phyloP scores from a whole-genome alignment of 352 stramenopile species.

The Elongisporangium senticosum region DNA sequence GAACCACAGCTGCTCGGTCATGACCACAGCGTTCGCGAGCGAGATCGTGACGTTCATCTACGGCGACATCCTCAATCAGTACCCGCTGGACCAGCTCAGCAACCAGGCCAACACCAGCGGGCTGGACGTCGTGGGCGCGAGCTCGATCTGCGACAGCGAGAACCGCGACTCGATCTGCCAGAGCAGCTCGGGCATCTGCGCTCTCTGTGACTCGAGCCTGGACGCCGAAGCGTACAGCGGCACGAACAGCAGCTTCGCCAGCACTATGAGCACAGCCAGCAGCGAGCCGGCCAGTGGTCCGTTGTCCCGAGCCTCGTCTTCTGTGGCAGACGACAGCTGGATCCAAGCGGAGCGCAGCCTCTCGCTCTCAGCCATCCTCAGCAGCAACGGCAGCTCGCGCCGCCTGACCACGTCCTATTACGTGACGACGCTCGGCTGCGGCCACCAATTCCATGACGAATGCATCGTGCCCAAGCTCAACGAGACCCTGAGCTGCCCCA shows the following conservation, averaged over 20 bases:
- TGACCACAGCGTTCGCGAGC: conserved; percentile 25
- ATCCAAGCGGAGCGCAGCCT: conserved; percentile 3
- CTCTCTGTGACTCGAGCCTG: conserved; percentile 37
- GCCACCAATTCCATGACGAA: conserved; percentile 80
- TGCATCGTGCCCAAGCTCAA: conserved; percentile 80
- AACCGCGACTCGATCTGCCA: conserved; percentile 20
- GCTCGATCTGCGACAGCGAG: conserved; percentile 23
- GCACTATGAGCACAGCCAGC: background rate
- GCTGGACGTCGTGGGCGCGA: conserved; percentile 10
- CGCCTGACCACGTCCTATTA: conserved; percentile 36
- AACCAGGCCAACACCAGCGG: background rate
- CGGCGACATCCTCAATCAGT: conserved; percentile 42
- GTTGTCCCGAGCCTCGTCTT: conserved; percentile 9
- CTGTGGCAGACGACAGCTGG: conserved; percentile 22
- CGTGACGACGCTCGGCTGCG: conserved; percentile 63
- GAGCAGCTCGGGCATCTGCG: conserved; percentile 15
- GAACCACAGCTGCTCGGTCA: conserved; percentile 52
- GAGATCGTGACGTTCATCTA: conserved; percentile 64
- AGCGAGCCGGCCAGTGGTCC: background rate
- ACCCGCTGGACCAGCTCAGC: conserved; percentile 24
- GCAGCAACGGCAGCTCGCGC: conserved; percentile 15
- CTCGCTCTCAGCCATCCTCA: background rate
- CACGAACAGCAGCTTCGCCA: conserved; percentile 9
- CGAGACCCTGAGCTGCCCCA: conserved; percentile 57
- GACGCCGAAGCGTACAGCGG: conserved; percentile 35